Percentiles rank a stretch among this genome's conserved stretches.
phyloP scores from a whole-genome alignment of 2,329 filamentous ascomycete species.

The Diaporthe ilicicola region DNA sequence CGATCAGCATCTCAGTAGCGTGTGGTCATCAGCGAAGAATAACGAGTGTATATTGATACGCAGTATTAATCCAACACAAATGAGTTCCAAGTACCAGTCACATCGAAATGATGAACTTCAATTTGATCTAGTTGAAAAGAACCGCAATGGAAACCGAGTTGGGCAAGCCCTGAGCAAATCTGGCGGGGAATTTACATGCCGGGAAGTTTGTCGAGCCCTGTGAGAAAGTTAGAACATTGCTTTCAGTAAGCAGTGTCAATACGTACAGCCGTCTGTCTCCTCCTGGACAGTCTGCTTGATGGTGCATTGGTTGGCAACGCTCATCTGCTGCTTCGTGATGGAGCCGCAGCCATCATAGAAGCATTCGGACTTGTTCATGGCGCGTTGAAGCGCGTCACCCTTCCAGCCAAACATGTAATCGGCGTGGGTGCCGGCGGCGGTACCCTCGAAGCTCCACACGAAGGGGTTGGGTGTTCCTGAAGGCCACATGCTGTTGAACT shows the following conservation, averaged over 20 bases:
- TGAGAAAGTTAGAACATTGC: neutral
- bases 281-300: neutral
- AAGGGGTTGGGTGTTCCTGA: conserved; percentile 44
- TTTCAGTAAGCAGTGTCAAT: neutral
- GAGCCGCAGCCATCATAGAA: conserved; percentile 25
- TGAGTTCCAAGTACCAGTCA: neutral
- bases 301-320: conserved; percentile 17
- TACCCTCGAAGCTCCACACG: conserved; percentile 40
- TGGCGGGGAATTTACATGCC: neutral
- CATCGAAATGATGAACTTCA: neutral
- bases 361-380: conserved; percentile 39
- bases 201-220: conserved; percentile 7
- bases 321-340: conserved; percentile 26
- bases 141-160: neutral
- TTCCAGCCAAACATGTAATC: conserved; percentile 47
- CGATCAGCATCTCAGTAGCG: too few relatives aligned
- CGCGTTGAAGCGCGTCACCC: conserved; percentile 44
- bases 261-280: neutral
- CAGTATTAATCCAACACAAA: conserved; percentile 5
- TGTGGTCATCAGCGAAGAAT: too few relatives aligned
- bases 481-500: conserved; percentile 49
- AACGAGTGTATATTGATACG: too few relatives aligned
- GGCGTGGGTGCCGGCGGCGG: conserved; percentile 43
- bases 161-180: neutral
- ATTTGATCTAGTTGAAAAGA: conserved; percentile 5